Percentiles rank a stretch among this genome's conserved stretches.
Evolutionary conservation across 2,329 filamentous ascomycete genomes (phyloP).

Genomic region (Thermochaetoides dissita): DNA sequence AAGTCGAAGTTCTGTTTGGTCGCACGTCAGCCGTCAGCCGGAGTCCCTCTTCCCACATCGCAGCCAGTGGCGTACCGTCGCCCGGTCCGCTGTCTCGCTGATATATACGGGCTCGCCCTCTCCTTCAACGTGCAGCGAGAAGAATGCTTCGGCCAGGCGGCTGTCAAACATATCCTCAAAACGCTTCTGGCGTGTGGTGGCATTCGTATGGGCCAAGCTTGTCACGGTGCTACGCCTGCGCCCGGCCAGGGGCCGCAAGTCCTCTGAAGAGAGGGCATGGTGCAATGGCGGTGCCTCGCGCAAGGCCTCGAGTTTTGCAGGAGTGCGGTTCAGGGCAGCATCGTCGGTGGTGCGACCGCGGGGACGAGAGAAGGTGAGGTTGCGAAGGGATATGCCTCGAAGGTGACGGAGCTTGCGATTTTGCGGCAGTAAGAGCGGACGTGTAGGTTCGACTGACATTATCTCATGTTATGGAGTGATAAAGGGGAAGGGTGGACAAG

Average conservation of each 20-base stretch:
- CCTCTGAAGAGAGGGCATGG: constrained; percentile 41
- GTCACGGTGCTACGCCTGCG: constrained; percentile 31
- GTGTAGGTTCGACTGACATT: constrained; percentile 20
- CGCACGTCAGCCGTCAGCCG: constrained; percentile 1
- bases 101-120: constrained; percentile 69
- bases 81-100: constrained; percentile 64
- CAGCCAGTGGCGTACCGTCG: constrained; percentile 38
- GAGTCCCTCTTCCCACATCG: not conserved
- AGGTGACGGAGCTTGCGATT: constrained; percentile 84
- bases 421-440: constrained; percentile 46
- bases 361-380: constrained; percentile 54
- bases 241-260: constrained; percentile 24
- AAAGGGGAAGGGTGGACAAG: not conserved
- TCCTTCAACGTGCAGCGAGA: constrained; percentile 60
- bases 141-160: constrained; percentile 75
- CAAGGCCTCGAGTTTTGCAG: constrained; percentile 47
- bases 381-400: constrained; percentile 73
- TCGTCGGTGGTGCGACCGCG: constrained; percentile 59
- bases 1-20: constrained; percentile 67
- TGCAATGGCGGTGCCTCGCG: constrained; percentile 35
- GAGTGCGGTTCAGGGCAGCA: constrained; percentile 55
- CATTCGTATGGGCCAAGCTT: constrained; percentile 32
- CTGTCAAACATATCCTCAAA: constrained; percentile 59
- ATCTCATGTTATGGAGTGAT: constrained; percentile 11
- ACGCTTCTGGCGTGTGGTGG: constrained; percentile 51